Base-by-base conservation (phyloP, 306 rosid species). In the Hippophae tibetana region DNA sequence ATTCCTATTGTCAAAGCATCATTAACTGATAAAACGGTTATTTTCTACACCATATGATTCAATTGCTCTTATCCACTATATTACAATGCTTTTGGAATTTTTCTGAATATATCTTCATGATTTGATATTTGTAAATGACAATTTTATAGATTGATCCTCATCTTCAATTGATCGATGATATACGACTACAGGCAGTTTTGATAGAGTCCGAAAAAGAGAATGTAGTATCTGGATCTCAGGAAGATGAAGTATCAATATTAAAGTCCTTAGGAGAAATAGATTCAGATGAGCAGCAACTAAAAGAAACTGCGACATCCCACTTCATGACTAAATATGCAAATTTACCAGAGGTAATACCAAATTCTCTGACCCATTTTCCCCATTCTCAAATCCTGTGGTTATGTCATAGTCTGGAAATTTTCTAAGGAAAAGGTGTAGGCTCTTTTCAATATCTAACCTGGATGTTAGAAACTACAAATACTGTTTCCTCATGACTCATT, bases 141-240 rank as follows among this genome's bases (percentile, higher is more conserved):
- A 27, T 62, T 51, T 57, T 51, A 72, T 83, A 92, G 95, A 88
- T 75, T 64, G 96, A 92, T 82, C 96, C 95, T 42, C 77, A 78
- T 76, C 93, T 92, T 63, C 83, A 85, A 78, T 71, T 85, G 80
- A 82, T 85, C 0, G 81, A 81, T 13, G 83, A 84, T 75, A 73
- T 70, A 64, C 71, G 79, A 72, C 85, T 92, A 64, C 86, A 72
- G 72, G 83, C 89, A 58, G 85, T 85, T 72, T 43, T 68, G 65
- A 12, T 49, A 64, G 81, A 68, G 52, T 69, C 85, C 18, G 54
- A 38, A 56, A 69, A 59, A 64, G 78, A 67, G 70, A 81, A 65
- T 60, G 67, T 74, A 40, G 43, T 51, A 42, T 83, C 70, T 65
- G 87, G 86, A 74, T 85, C 84, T 54, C 74, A 60, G 72, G 89